Base-by-base conservation (phyloP, 164 flowering plant species). In the Berberis vulgaris region DNA sequence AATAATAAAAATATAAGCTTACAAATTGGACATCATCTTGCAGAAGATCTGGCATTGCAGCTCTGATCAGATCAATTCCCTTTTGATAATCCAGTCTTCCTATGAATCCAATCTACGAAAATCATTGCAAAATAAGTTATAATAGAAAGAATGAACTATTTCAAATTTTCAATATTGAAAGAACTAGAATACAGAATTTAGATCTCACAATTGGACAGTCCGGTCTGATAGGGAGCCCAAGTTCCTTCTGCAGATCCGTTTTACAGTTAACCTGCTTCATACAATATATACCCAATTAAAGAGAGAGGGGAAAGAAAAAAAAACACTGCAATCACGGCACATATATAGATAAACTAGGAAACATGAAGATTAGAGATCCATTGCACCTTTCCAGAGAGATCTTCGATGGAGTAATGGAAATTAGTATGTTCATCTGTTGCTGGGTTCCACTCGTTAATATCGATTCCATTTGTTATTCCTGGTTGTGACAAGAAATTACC, bases 391-490 rank as follows among this genome's bases (percentile, higher is more conserved):
- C 93, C 99, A 59, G 91, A 84, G 54, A 89, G 85, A 76, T 91
- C 93, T 54, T 78, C 69, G 7, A 61, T 49, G 45, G 99, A 84
- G 73, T 94, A 94, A 66, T 77, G 81, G 69, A 64, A 83, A 67
- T 83, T 67, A 69, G 91, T 82, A 69, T 80, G 84, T 73, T 72
- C 70, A 66, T 94, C 99, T 2, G 73, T 54, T 45, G 96, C 77
- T 45, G 99, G 97, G 67, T 89, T 72, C 97, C 99, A 94, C 65
- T 94, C 99, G 61, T 62, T 65, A 60, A 69, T 65, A 77, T 89
- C 85, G 69, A 94, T 85, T 57, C 99, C 99, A 77, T 94, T 94
- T 47, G 90, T 81, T 55, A 94, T 86, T 56, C 97, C 99, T 94
- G 74, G 55, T 39, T 56, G 62, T 7, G 53, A 13, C 2, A 55